Conservation (phyloP, 2,329 filamentous ascomycete genomes). For the Alternaria sp. region DNA sequence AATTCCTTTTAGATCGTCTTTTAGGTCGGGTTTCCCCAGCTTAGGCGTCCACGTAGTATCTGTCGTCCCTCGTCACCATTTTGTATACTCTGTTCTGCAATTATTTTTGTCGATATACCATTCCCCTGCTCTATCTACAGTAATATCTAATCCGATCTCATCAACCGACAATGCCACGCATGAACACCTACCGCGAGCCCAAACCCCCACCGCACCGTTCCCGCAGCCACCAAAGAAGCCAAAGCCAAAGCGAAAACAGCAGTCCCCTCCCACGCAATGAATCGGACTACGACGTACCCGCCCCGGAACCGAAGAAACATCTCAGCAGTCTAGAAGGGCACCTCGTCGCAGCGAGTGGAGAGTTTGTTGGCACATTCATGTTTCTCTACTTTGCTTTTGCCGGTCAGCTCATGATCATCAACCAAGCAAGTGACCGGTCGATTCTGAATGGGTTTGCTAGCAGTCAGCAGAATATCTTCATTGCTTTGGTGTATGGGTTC, state of each 20-base stretch:
- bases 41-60: neutral
- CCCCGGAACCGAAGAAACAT: slow-evolving; percentile 6
- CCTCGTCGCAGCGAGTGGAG: slow-evolving; percentile 34
- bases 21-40: neutral
- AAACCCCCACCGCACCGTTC: slow-evolving; percentile 10
- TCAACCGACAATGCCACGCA: slow-evolving; percentile 5
- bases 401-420: slow-evolving; percentile 33
- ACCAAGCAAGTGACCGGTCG: slow-evolving; percentile 21
- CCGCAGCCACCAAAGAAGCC: neutral
- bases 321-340: slow-evolving; percentile 21
- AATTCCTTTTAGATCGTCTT: neutral
- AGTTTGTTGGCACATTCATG: slow-evolving; percentile 42
- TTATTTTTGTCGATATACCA: neutral
- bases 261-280: neutral
- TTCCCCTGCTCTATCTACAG: neutral
- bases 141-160: no score
- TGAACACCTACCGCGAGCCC: slow-evolving; percentile 12
- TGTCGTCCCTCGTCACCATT: neutral
- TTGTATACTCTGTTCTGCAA: neutral
- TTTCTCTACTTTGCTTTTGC: slow-evolving; percentile 41
- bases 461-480: slow-evolving; percentile 32
- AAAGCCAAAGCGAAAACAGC: neutral
- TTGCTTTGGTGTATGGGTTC: slow-evolving; percentile 39
- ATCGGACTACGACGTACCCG: slow-evolving; percentile 1
- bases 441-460: slow-evolving; percentile 21